These are phyloP conservation scores for Podila clonocystis DNA, from an alignment of 192 early-diverging fungal genomes.

Conservation along the genomic window DNA sequence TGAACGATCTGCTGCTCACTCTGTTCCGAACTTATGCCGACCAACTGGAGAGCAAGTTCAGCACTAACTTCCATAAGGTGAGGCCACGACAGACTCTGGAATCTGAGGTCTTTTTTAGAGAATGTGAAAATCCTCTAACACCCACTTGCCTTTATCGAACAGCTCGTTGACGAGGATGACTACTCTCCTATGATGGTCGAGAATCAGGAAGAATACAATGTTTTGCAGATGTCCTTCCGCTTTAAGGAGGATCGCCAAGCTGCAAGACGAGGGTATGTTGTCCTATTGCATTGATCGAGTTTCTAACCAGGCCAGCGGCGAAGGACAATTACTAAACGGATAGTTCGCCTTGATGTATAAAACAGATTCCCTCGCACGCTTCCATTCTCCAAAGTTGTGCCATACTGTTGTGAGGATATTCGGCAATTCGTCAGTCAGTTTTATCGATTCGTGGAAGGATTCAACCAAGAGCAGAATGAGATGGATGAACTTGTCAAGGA, in stretches of 20 bases:
- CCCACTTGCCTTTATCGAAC: constrained; percentile 6
- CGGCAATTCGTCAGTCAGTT: constrained; percentile 79
- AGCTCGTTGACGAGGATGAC: constrained; percentile 86
- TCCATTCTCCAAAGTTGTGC: constrained; percentile 86
- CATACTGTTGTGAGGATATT: constrained; percentile 75
- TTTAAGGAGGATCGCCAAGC: constrained; percentile 64
- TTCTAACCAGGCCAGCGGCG: background rate
- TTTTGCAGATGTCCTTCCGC: constrained; percentile 70
- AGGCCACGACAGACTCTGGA: background rate
- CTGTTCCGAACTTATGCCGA: constrained; percentile 86
- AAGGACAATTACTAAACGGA: background rate
- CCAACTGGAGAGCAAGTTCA: constrained; percentile 74
- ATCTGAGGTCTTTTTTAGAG: background rate
- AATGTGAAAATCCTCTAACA: background rate
- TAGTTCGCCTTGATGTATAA: background rate
- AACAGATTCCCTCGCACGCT: constrained; percentile 75
- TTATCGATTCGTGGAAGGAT: constrained; percentile 87
- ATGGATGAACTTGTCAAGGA: constrained; percentile 90
- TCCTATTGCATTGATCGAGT: background rate
- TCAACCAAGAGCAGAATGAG: constrained; percentile 81
- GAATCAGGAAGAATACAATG: constrained; percentile 68
- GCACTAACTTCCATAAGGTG: constrained; percentile 75
- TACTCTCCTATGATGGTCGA: constrained; percentile 81
- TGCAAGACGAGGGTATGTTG: constrained; percentile 35
- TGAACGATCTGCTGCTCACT: constrained; percentile 77